phyloP scores from a whole-genome alignment of 2,329 filamentous ascomycete genomes.

The Clarireedia paspali region DNA sequence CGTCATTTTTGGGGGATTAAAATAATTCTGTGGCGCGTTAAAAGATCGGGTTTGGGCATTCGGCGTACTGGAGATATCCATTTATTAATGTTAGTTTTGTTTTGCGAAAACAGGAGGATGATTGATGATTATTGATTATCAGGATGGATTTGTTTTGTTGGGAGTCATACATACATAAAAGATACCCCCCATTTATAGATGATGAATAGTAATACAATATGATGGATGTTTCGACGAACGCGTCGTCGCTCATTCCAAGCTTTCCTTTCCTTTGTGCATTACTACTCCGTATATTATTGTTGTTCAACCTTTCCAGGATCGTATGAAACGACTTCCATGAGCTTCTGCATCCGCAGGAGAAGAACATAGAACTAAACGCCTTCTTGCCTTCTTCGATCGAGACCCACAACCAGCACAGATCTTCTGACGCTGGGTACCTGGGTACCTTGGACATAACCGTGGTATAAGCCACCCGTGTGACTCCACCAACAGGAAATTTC shows the following conservation, averaged over 20 bases:
- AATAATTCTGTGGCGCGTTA: neutral
- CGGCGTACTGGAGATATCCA: neutral
- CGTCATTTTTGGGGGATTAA: neutral
- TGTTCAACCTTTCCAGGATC: neutral
- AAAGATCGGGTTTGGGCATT: neutral
- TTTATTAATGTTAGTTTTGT: neutral
- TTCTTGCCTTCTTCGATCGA: neutral
- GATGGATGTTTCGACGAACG: neutral
- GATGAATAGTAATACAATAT: neutral
- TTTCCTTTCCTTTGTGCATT: too few species aligned
- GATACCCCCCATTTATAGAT: constrained; percentile 2
- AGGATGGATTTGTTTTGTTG: neutral
- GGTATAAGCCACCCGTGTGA: constrained; percentile 4
- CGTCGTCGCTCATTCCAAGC: neutral
- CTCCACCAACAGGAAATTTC: neutral
- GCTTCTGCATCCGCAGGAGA: neutral
- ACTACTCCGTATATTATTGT: too few species aligned
- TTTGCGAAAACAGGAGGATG: neutral
- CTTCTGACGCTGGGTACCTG: neutral
- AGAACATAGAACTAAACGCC: neutral
- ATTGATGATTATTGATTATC: neutral
- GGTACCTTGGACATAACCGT: neutral
- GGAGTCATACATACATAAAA: neutral
- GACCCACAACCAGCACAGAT: neutral
- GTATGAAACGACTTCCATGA: neutral